Percentiles rank a stretch among this genome's conserved stretches.
Evolutionary conservation across 306 rosid genomes (phyloP).

Genomic region (Calophaca sinica): DNA sequence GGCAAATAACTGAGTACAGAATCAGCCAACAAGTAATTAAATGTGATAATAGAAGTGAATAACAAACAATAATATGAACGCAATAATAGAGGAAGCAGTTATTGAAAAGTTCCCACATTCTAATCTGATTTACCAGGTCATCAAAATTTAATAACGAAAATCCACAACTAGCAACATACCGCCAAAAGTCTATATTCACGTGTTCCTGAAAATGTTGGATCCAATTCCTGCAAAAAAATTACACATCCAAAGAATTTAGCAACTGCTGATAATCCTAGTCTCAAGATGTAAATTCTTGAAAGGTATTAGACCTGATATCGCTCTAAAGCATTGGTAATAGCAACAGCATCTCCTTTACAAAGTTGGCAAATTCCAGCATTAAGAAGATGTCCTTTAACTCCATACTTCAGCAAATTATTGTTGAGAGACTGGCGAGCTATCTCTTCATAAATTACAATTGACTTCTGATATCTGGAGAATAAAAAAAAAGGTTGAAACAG

Average conservation of each 20-base stretch:
- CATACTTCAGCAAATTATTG: constrained; percentile 88
- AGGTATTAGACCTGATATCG: constrained; percentile 78
- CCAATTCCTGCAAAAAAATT: constrained; percentile 75
- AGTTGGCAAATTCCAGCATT: constrained; percentile 98
- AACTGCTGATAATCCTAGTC: constrained; percentile 22
- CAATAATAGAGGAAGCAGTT: background rate
- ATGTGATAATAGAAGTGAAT: background rate
- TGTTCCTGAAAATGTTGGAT: constrained; percentile 96
- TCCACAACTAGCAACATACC: constrained; percentile 55
- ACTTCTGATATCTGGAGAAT: constrained; percentile 72
- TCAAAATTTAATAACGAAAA: background rate
- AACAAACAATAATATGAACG: constrained; percentile 8
- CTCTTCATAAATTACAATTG: constrained; percentile 84
- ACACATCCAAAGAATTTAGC: constrained; percentile 35
- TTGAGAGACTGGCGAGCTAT: constrained; percentile 92
- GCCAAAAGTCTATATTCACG: constrained; percentile 84
- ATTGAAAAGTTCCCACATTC: background rate
- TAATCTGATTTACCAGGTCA: background rate
- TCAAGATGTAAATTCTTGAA: constrained; percentile 42
- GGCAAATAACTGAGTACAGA: background rate
- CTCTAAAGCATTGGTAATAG: constrained; percentile 91
- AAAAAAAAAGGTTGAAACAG: constrained; percentile 6
- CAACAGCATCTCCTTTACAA: constrained; percentile 81
- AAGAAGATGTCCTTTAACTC: constrained; percentile 97
- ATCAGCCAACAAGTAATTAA: constrained; percentile 10